A percentile compares a stretch with the other conserved stretches of the same genome.
Evolutionary conservation across 108 stramenopile species (phyloP).

Genomic region (Parietichytrium sp.): DNA sequence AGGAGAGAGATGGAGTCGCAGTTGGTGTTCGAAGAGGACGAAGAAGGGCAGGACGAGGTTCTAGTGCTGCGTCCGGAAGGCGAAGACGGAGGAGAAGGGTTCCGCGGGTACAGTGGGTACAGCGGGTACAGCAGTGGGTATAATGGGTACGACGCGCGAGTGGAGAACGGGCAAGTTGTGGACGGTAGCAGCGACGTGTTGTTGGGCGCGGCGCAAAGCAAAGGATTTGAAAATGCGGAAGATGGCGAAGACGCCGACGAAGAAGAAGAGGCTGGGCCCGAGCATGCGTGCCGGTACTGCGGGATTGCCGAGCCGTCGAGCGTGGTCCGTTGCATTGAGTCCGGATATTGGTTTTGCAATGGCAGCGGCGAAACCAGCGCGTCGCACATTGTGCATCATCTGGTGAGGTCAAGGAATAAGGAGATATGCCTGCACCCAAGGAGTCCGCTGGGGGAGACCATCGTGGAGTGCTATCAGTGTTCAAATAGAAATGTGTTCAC

Average conservation of each 20-base stretch:
- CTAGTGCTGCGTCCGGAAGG: no score
- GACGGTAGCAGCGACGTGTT: conserved; percentile 4
- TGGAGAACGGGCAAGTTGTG: neutral
- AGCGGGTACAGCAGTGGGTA: no score
- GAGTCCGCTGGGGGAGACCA: conserved; percentile 85
- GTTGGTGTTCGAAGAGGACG: no score
- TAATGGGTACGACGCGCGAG: neutral
- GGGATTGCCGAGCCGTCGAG: conserved; percentile 88
- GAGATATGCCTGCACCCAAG: neutral
- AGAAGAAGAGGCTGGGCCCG: conserved; percentile 73
- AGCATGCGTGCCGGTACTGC: conserved; percentile 89
- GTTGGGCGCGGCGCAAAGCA: neutral
- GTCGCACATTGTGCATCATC: conserved; percentile 90
- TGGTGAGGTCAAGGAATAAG: conserved; percentile 55
- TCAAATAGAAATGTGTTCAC: conserved; percentile 88
- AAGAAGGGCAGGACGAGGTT: no score
- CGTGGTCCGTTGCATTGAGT: conserved; percentile 89
- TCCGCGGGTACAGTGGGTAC: no score
- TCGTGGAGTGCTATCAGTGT: conserved; percentile 97
- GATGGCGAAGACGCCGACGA: conserved; percentile 63
- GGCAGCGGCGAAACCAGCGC: conserved; percentile 73
- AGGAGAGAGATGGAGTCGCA: no score
- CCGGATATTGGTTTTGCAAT: conserved; percentile 97
- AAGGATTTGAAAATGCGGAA: neutral
- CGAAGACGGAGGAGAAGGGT: no score